Evolutionary conservation across 345 rosid genomes (phyloP).

Genomic region (Bruguiera parviflora): DNA sequence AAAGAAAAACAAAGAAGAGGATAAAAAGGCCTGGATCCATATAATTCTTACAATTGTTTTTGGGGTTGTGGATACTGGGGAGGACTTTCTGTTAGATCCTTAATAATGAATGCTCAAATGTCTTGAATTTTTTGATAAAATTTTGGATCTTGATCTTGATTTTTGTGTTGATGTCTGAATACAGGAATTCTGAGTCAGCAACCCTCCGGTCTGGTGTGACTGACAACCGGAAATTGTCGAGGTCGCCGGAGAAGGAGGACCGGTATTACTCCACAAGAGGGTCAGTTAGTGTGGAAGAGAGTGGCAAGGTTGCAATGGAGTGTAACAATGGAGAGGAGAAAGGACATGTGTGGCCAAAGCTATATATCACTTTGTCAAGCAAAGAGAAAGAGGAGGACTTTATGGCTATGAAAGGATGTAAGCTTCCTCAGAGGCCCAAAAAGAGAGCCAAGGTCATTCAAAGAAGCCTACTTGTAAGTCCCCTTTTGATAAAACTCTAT

Average conservation of each 20-base stretch:
- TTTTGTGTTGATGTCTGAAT: constrained; percentile 10
- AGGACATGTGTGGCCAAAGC: constrained; percentile 57
- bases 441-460: constrained; percentile 68
- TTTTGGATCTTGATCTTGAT: neutral
- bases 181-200: constrained; percentile 55
- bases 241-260: constrained; percentile 61
- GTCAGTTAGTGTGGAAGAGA: constrained; percentile 44
- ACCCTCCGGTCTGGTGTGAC: constrained; percentile 28
- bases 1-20: too few relatives aligned
- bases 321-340: constrained; percentile 42
- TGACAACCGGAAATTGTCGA: constrained; percentile 38
- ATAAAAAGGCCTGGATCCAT: too few relatives aligned
- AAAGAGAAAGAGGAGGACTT: constrained; percentile 80
- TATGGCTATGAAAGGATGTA: constrained; percentile 77
- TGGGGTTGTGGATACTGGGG: too few relatives aligned
- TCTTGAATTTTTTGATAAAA: neutral
- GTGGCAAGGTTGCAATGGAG: constrained; percentile 41
- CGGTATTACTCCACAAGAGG: constrained; percentile 60
- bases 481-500: neutral
- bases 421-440: constrained; percentile 72
- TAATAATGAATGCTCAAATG: neutral
- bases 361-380: constrained; percentile 52
- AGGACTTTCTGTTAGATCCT: constrained; percentile 7
- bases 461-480: constrained; percentile 63
- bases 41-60: too few relatives aligned